Evolutionary conservation across 306 rosid species (phyloP).

Genomic region (Crotalaria pallida): DNA sequence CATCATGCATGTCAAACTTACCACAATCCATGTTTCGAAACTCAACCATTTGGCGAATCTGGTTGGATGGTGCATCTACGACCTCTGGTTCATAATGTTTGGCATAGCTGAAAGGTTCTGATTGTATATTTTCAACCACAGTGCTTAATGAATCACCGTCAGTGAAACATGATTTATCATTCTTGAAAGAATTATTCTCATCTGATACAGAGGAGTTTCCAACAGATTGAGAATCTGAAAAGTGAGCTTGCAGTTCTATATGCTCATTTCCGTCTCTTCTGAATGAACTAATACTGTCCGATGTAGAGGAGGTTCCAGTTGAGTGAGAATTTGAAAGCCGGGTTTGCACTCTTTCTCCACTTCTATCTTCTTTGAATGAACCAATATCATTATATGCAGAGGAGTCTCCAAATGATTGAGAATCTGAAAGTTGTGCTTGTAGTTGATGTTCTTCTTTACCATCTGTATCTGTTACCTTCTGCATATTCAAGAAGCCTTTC

Average conservation of each 20-base stretch:
- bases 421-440: slow-evolving; percentile 34
- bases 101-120: slow-evolving; percentile 39
- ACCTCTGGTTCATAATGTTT: slow-evolving; percentile 29
- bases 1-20: slow-evolving; percentile 24
- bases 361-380: slow-evolving; percentile 58
- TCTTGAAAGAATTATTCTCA: slow-evolving; percentile 42
- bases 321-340: slow-evolving; percentile 37
- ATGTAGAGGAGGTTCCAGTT: slow-evolving; percentile 24
- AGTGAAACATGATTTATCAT: slow-evolving; percentile 41
- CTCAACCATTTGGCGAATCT: slow-evolving; percentile 30
- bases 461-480: slow-evolving; percentile 30
- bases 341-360: slow-evolving; percentile 29
- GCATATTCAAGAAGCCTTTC: slow-evolving; percentile 36
- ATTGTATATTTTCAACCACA: slow-evolving; percentile 41
- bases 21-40: slow-evolving; percentile 29
- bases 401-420: slow-evolving; percentile 74
- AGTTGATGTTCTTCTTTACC: slow-evolving; percentile 41
- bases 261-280: slow-evolving; percentile 30
- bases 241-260: slow-evolving; percentile 40
- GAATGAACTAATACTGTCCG: slow-evolving; percentile 30
- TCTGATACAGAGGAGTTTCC: slow-evolving; percentile 57
- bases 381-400: slow-evolving; percentile 46
- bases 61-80: slow-evolving; percentile 27
- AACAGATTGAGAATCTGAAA: slow-evolving; percentile 59
- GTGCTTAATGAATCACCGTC: slow-evolving; percentile 46